phyloP scores from a whole-genome alignment of 1,139 yeast species.

The Hyphopichia pseudoburtonii region DNA sequence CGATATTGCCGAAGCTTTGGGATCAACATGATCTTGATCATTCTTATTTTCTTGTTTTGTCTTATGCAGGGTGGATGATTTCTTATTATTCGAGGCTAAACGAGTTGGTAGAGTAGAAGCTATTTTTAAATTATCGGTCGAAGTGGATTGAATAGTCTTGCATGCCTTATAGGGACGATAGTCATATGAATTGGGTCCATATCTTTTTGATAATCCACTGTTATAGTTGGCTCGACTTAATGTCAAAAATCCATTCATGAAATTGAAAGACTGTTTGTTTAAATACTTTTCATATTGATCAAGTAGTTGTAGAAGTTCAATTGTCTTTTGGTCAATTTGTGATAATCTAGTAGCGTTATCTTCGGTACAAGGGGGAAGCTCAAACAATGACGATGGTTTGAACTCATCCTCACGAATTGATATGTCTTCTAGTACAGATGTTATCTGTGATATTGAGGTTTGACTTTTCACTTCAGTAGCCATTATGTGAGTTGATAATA shows the following conservation, averaged over 20 bases:
- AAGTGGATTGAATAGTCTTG: slow-evolving; percentile 6
- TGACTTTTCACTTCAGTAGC: not conserved
- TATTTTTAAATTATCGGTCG: too few relatives aligned
- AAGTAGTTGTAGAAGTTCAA: slow-evolving; percentile 24
- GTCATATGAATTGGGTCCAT: slow-evolving; percentile 28
- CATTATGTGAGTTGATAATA: too few relatives aligned
- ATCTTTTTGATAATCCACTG: slow-evolving; percentile 16
- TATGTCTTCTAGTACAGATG: slow-evolving; percentile 14
- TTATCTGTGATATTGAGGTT: slow-evolving; percentile 8
- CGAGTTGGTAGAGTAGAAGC: too few relatives aligned
- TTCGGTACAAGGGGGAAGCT: not conserved
- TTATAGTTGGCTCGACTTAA: slow-evolving; percentile 43
- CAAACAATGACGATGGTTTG: too few relatives aligned
- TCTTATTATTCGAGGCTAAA: too few relatives aligned
- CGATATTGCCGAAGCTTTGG: not conserved
- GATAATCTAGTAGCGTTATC: too few relatives aligned
- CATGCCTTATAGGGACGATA: slow-evolving; percentile 30
- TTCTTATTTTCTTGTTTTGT: too few relatives aligned
- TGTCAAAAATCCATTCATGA: slow-evolving; percentile 32
- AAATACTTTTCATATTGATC: slow-evolving; percentile 29
- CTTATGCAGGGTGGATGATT: too few relatives aligned
- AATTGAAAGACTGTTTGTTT: slow-evolving; percentile 20
- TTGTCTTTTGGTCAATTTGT: slow-evolving; percentile 18
- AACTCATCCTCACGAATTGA: slow-evolving; percentile 10
- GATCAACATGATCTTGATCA: too few relatives aligned